Percentiles rank a stretch among this genome's conserved stretches.
Evolutionary conservation across 2,329 filamentous ascomycete genomes (phyloP).

Genomic region (Cercospora janseana): DNA sequence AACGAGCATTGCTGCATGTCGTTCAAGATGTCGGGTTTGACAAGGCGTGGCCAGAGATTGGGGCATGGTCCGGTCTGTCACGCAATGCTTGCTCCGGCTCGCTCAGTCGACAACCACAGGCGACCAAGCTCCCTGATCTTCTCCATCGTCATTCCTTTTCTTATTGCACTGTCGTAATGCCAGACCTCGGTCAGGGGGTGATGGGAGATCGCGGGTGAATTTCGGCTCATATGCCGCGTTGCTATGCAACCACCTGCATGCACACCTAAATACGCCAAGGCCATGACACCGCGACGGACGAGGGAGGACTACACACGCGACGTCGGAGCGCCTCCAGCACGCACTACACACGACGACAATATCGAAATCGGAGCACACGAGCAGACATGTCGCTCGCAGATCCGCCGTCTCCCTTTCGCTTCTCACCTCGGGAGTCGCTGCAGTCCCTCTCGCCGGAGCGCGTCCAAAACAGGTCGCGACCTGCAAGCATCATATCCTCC

Average conservation of each 20-base stretch:
- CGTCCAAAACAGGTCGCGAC: conserved; percentile 50
- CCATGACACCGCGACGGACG: not conserved
- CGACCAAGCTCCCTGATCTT: too few relatives aligned
- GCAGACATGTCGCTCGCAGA: conserved; percentile 11
- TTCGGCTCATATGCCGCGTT: not conserved
- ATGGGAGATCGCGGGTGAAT: not conserved
- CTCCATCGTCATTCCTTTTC: too few relatives aligned
- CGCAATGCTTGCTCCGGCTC: too few relatives aligned
- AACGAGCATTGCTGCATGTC: too few relatives aligned
- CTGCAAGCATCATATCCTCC: conserved; percentile 37
- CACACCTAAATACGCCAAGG: conserved; percentile 2
- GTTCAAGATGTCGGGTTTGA: too few relatives aligned
- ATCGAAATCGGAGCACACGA: not conserved
- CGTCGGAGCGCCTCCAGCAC: not conserved
- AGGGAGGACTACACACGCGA: not conserved
- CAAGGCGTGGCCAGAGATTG: too few relatives aligned
- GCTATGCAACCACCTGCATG: conserved; percentile 3
- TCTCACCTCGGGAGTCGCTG: conserved; percentile 54
- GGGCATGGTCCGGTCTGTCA: too few relatives aligned
- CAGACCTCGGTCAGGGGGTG: too few relatives aligned
- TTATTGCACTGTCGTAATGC: too few relatives aligned
- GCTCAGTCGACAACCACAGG: too few relatives aligned
- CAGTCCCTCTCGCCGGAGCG: conserved; percentile 64
- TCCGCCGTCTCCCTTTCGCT: conserved; percentile 43
- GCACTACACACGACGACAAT: not conserved